A percentile compares a stretch with the other conserved stretches of the same genome.
Evolutionary conservation across 257 asterid genomes (phyloP).

Genomic region (Primulina eburnea): DNA sequence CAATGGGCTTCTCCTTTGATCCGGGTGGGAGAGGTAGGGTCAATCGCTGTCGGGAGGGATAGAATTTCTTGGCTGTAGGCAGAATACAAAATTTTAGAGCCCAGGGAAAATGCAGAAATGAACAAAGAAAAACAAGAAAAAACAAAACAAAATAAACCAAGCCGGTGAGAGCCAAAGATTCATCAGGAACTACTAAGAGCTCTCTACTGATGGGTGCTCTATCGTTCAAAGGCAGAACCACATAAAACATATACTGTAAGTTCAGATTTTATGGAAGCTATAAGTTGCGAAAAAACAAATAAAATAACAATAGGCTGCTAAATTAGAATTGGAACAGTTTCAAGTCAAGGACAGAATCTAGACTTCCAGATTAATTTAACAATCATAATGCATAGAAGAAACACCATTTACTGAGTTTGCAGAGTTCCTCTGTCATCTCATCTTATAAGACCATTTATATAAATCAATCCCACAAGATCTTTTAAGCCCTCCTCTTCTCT

Average conservation of each 20-base stretch:
- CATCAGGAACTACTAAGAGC: conserved; percentile 9
- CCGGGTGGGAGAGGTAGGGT: conserved; percentile 78
- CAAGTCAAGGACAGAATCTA: neutral
- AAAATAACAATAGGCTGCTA: neutral
- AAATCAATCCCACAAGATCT: neutral
- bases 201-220: neutral
- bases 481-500: conserved; percentile 8
- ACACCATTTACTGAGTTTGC: neutral
- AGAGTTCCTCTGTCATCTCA: conserved; percentile 4
- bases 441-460: neutral
- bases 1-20: conserved; percentile 71
- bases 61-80: conserved; percentile 67
- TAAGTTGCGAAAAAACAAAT: neutral
- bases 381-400: neutral
- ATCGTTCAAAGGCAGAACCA: neutral
- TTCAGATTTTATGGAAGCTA: neutral
- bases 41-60: conserved; percentile 81
- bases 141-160: conserved; percentile 10
- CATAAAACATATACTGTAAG: neutral
- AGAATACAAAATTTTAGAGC: conserved; percentile 11
- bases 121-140: neutral
- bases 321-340: neutral
- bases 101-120: conserved; percentile 10
- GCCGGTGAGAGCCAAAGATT: neutral
- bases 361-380: neutral